Conservation (phyloP, 176 grass and related monocot species). For the Puya raimondii region DNA sequence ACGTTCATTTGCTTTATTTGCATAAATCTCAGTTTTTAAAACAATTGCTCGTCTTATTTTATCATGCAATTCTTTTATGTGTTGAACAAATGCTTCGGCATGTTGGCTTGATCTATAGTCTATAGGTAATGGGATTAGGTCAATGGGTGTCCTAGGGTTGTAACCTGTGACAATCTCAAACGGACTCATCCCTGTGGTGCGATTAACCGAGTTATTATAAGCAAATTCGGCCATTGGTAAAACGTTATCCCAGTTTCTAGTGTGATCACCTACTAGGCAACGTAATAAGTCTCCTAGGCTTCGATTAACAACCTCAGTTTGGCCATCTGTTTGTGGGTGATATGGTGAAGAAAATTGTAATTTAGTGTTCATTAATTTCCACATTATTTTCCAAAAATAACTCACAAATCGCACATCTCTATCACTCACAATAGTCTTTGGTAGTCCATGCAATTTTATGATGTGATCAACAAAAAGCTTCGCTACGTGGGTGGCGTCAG, state of each 20-base stretch:
- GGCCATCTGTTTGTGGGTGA: too few species aligned
- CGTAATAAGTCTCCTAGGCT: neutral
- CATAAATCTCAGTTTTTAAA: neutral
- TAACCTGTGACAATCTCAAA: neutral
- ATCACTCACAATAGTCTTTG: too few species aligned
- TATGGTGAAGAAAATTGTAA: too few species aligned
- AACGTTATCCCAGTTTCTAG: neutral
- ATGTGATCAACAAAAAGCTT: too few species aligned
- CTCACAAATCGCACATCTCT: too few species aligned
- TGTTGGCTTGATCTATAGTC: neutral
- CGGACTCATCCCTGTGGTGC: neutral
- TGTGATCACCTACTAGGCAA: neutral
- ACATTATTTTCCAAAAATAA: too few species aligned
- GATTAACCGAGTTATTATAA: neutral
- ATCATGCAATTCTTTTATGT: neutral
- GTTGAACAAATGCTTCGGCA: neutral
- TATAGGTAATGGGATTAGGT: neutral
- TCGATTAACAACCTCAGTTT: too few species aligned
- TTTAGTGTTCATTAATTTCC: too few species aligned
- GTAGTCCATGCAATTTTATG: too few species aligned
- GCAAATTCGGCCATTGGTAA: neutral
- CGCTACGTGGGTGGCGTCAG: too few species aligned
- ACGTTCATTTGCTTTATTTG: neutral
- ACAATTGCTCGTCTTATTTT: neutral
- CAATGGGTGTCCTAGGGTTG: neutral